Evolutionary conservation across 768 basidiomycete genomes (phyloP).

Genomic region (Leccinum pellstonianum): DNA sequence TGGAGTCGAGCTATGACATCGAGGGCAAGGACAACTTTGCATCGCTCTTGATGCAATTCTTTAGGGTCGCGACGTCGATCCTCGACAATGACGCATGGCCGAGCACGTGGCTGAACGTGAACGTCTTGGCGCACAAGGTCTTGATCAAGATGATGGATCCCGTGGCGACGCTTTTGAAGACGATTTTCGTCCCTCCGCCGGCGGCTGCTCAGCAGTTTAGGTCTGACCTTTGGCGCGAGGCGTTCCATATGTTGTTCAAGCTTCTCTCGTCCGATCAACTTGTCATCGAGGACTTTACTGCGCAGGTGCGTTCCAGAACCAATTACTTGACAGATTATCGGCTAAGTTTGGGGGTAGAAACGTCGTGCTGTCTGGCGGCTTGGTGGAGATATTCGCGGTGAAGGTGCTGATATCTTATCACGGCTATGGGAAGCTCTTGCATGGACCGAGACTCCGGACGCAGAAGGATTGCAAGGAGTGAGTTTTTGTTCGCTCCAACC

Average conservation of each 20-base stretch:
- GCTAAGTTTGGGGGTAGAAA: conserved; percentile 52
- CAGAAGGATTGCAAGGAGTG: conserved; percentile 61
- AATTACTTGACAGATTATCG: background rate
- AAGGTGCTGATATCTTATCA: conserved; percentile 78
- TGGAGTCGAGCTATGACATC: conserved; percentile 81
- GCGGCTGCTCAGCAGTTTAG: conserved; percentile 69
- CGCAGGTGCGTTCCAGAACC: conserved; percentile 57
- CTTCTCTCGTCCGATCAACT: conserved; percentile 88
- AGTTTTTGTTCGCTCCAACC: conserved; percentile 25
- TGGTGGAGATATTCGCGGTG: conserved; percentile 93
- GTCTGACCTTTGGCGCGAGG: conserved; percentile 74
- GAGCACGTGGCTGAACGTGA: conserved; percentile 86
- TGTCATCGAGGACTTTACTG: conserved; percentile 91
- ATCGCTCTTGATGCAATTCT: conserved; percentile 68
- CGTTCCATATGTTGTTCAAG: conserved; percentile 78
- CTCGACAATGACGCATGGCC: conserved; percentile 89
- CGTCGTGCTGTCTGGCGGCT: conserved; percentile 94
- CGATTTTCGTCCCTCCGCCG: conserved; percentile 74
- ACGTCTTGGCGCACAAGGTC: conserved; percentile 83
- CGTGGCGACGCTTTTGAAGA: conserved; percentile 71
- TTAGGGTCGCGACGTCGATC: conserved; percentile 78
- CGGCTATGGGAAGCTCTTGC: conserved; percentile 86
- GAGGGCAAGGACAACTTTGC: conserved; percentile 84
- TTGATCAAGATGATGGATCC: conserved; percentile 88
- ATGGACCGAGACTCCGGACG: conserved; percentile 61